These are phyloP conservation scores for Chenopodium quinoa DNA, from an alignment of 148 eudicot genomes.

Conservation along the genomic window DNA sequence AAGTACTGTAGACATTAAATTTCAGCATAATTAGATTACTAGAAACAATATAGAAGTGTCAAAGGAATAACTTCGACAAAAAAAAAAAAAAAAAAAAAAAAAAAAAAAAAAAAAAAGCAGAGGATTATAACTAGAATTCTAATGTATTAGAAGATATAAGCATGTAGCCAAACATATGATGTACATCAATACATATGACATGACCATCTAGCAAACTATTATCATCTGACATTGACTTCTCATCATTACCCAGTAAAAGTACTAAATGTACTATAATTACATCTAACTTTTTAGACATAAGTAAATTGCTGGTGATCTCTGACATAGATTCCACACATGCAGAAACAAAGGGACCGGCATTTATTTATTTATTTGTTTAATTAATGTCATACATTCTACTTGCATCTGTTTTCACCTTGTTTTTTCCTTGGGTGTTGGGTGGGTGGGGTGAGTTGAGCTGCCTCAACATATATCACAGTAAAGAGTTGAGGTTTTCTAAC, in stretches of 20 bases:
- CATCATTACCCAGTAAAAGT: neutral
- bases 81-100: neutral
- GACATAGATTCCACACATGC: neutral
- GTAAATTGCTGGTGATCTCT: neutral
- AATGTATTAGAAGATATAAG: neutral
- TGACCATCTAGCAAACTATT: neutral
- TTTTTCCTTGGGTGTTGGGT: no score
- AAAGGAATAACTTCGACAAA: neutral
- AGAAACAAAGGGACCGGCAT: no score
- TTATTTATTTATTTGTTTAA: no score
- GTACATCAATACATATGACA: no score
- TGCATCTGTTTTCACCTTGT: neutral
- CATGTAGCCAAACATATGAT: neutral
- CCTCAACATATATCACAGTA: neutral
- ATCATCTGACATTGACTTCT: neutral
- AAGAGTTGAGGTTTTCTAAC: conserved; percentile 27
- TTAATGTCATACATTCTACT: neutral
- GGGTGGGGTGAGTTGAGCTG: neutral
- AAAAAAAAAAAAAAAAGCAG: neutral
- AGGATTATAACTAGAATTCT: neutral
- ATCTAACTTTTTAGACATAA: neutral
- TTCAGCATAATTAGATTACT: neutral
- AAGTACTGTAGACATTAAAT: neutral
- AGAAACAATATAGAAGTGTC: neutral
- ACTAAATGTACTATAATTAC: no score